Conservation (phyloP, 2,329 filamentous ascomycete species). For the Aspergillus ustus region DNA sequence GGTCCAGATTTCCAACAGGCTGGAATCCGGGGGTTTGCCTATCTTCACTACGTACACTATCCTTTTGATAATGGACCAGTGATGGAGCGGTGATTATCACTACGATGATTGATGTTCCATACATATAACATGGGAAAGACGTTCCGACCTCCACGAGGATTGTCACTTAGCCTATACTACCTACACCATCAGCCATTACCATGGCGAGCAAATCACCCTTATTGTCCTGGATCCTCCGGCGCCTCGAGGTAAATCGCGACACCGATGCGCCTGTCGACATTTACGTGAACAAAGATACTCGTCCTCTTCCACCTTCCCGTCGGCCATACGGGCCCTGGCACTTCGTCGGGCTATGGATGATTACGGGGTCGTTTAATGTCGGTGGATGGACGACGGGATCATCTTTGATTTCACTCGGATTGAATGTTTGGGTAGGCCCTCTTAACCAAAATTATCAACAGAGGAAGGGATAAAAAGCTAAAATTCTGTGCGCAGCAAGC, state of each 20-base stretch:
- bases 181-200: too few relatives aligned
- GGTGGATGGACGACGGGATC: constrained; percentile 10
- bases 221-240: neutral
- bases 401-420: constrained; percentile 5
- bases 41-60: too few relatives aligned
- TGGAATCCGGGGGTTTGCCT: too few relatives aligned
- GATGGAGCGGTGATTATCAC: too few relatives aligned
- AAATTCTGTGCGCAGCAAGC: neutral
- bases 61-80: too few relatives aligned
- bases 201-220: neutral
- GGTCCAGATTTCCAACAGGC: neutral
- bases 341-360: constrained; percentile 9
- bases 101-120: too few relatives aligned
- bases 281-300: constrained; percentile 10
- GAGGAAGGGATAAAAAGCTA: too few relatives aligned
- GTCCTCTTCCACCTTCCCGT: constrained; percentile 3
- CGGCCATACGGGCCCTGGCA: constrained; percentile 8
- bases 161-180: too few relatives aligned
- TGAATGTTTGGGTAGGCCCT: constrained; percentile 5
- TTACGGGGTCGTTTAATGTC: constrained; percentile 5
- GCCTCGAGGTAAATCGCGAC: neutral
- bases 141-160: too few relatives aligned
- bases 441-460: too few relatives aligned
- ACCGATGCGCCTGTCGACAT: constrained; percentile 1
- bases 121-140: too few relatives aligned